These are phyloP conservation scores for Mycena crocata DNA, from an alignment of 768 basidiomycete species.

Conservation along the genomic window DNA sequence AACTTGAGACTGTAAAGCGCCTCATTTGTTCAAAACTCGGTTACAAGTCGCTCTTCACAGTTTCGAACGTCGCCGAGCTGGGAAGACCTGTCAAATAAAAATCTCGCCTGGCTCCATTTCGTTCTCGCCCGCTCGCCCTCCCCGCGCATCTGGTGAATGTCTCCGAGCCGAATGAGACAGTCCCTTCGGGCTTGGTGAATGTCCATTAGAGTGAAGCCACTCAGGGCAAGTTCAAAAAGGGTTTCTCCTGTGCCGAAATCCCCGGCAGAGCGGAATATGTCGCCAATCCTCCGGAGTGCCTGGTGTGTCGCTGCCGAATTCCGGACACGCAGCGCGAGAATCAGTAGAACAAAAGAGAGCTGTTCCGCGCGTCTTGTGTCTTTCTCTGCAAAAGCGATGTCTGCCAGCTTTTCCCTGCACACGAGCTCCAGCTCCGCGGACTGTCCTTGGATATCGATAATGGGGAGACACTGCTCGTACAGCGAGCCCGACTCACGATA, in stretches of 20 bases:
- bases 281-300: conserved; percentile 4
- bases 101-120: conserved; percentile 1
- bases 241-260: not conserved
- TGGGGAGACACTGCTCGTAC: not conserved
- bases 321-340: not conserved
- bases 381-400: conserved; percentile 1
- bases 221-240: conserved; percentile 5
- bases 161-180: conserved; percentile 9
- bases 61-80: not conserved
- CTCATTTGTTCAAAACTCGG: no score
- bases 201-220: conserved; percentile 8
- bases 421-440: not conserved
- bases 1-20: not conserved
- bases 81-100: conserved; percentile 12
- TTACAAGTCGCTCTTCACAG: conserved; percentile 3
- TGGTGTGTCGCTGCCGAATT: conserved; percentile 4
- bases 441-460: not conserved
- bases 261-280: not conserved
- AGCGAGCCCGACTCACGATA: not conserved
- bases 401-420: not conserved
- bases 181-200: conserved; percentile 6
- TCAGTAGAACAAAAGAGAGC: conserved; percentile 1
- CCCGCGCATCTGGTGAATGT: not conserved
- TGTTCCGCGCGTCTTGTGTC: not conserved
- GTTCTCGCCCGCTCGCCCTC: not conserved